phyloP scores from a whole-genome alignment of 2,329 filamentous ascomycete species.

The Paecilomyces formosus region DNA sequence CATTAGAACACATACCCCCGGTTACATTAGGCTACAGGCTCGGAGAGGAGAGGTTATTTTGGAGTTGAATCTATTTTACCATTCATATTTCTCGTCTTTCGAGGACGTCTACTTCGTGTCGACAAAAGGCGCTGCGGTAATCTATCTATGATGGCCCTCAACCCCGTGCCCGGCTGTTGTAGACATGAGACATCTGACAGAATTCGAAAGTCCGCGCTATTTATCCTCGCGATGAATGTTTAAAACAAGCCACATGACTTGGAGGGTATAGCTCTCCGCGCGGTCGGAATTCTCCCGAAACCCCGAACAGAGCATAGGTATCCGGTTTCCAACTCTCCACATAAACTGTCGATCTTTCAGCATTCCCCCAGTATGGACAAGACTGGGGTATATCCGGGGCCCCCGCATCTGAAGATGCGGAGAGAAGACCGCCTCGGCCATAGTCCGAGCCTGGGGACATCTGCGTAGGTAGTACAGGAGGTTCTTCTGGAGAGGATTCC shows the following conservation, averaged over 20 bases:
- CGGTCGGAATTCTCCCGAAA: neutral
- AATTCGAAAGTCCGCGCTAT: no score
- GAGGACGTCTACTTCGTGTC: neutral
- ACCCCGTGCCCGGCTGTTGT: neutral
- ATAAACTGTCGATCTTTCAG: neutral
- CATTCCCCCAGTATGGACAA: neutral
- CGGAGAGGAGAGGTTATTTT: neutral
- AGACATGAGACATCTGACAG: neutral
- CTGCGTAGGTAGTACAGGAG: neutral
- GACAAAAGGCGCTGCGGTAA: neutral
- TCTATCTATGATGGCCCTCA: neutral
- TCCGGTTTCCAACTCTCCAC: neutral
- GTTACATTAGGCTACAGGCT: neutral
- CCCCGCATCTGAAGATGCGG: neutral
- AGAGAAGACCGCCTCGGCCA: neutral
- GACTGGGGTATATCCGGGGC: neutral
- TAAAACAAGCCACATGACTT: no score
- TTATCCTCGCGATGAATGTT: no score
- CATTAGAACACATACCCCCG: neutral
- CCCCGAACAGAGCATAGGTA: neutral
- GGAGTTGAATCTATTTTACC: neutral
- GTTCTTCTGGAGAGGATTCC: neutral
- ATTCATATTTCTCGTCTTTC: neutral
- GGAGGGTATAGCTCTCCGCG: no score
- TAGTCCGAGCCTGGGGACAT: neutral